Evolutionary conservation across 306 rosid species (phyloP).

Genomic region (Vigna radiata): DNA sequence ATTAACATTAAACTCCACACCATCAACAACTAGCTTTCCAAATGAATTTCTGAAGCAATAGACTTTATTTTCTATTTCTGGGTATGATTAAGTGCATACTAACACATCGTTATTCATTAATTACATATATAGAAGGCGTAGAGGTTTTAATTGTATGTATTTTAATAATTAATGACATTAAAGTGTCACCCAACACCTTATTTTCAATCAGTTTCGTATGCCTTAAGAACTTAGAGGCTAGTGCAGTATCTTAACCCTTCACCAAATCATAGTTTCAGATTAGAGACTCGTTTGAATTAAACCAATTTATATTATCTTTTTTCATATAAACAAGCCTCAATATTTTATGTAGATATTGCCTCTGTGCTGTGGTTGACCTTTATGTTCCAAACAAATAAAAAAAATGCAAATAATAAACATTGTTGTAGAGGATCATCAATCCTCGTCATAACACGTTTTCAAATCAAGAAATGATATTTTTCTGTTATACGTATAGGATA

Average conservation of each 20-base stretch:
- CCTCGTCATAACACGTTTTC: background rate
- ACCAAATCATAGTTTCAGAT: background rate
- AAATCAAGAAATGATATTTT: background rate
- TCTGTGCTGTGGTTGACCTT: slow-evolving; percentile 24
- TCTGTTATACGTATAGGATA: background rate
- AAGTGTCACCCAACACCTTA: slow-evolving; percentile 28
- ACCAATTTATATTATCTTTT: background rate
- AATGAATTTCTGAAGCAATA: slow-evolving; percentile 9
- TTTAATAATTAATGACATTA: slow-evolving; percentile 15
- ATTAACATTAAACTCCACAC: background rate
- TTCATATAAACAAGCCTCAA: background rate
- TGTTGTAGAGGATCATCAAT: slow-evolving; percentile 3
- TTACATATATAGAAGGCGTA: background rate
- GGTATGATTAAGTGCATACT: background rate
- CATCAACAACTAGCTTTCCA: background rate
- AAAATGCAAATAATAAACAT: background rate
- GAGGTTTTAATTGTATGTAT: background rate
- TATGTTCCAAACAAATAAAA: slow-evolving; percentile 2
- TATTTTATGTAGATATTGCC: background rate
- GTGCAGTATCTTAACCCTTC: background rate
- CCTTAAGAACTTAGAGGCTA: slow-evolving; percentile 17
- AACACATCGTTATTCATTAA: slow-evolving; percentile 12
- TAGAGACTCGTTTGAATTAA: background rate
- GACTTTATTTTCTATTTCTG: background rate
- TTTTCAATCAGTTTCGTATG: slow-evolving; percentile 26